Evolutionary conservation across 1,139 yeast species (phyloP), one percentile per base, ranked within the genome.

Genomic region (Sugiyamaella novakii): DNA sequence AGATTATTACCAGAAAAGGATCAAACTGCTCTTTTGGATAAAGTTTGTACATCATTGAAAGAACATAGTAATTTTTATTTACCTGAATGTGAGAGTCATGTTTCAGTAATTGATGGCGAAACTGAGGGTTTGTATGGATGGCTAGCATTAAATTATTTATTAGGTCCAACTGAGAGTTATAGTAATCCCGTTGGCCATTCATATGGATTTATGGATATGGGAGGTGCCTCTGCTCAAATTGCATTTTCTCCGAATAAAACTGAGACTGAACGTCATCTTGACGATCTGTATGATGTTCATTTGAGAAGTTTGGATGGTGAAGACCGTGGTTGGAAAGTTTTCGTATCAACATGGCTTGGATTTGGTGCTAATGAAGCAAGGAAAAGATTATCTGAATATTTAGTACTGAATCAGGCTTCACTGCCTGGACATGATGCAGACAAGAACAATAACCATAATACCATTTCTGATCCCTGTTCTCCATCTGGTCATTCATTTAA

Each of bases 181-280:
- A 18, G 17, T 18, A 38, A 41, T 44, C 77, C 75, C 51, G 64
- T 77, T 72, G 25, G 25, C 5, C 67, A 75, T 19, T 77, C 89
- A 0, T 82, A 76, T 57, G 94, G 94, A 1, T 72, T 85, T 29
- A 68, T 86, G 58, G 92, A 85, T 58, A 82, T 86, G 88, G 94
- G 94, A 11, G 95, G 94, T 0, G 91, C 89, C 0, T 83, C 89
- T 1, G 83, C 92, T 1, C 94, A 86, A 62, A 79, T 86, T 41
- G 88, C 87, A 1, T 85, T 84, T 62, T 81, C 80, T 57, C 92
- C 94, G 0, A 79, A 79, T 57, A 45, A 67, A 15, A 73, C 82
- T 0, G 87, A 83, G 54, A 68, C 75, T 3, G 65, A 64, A 2
- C 78, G 79, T 43, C 87, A 83, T 58, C 59, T 69, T 40, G 81